phyloP scores from a whole-genome alignment of 176 grass and related monocot genomes.

The Carex cristatella region DNA sequence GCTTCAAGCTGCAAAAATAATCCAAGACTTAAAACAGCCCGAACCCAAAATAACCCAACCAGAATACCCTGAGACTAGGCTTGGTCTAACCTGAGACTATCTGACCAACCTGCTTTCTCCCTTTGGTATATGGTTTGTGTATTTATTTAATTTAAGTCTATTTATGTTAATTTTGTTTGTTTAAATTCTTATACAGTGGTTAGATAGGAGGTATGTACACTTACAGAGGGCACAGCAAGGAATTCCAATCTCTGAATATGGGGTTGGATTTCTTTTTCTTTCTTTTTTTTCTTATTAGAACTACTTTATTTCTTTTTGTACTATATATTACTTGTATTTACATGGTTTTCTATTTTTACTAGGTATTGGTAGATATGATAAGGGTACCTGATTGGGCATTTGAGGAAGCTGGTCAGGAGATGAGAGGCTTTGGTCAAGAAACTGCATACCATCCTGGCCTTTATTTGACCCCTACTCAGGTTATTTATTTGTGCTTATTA shows the following conservation, averaged over 20 bases:
- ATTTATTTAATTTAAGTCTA: conserved; percentile 18
- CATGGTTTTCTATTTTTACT: conserved; percentile 8
- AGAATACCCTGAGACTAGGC: background rate
- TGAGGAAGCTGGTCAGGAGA: conserved; percentile 80
- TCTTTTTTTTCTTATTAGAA: conserved; percentile 13
- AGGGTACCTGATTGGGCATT: conserved; percentile 98
- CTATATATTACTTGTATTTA: conserved; percentile 6
- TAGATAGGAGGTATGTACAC: conserved; percentile 76
- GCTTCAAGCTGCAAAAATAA: background rate
- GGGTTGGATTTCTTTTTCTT: conserved; percentile 39
- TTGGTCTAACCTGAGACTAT: background rate
- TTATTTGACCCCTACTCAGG: conserved; percentile 88
- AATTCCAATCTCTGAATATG: conserved; percentile 94
- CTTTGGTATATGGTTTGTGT: background rate
- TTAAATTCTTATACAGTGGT: conserved; percentile 53
- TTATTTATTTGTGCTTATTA: conserved; percentile 16
- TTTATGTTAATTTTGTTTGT: conserved; percentile 8
- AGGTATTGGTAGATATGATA: conserved; percentile 98
- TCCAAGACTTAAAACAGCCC: background rate
- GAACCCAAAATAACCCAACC: background rate
- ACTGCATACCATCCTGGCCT: conserved; percentile 95
- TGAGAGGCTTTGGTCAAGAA: conserved; percentile 93
- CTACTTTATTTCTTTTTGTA: background rate
- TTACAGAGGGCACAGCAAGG: conserved; percentile 75
- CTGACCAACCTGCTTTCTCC: background rate